These are phyloP conservation scores for Metschnikowia matae DNA, from an alignment of 805 yeast genomes.

Conservation along the genomic window DNA sequence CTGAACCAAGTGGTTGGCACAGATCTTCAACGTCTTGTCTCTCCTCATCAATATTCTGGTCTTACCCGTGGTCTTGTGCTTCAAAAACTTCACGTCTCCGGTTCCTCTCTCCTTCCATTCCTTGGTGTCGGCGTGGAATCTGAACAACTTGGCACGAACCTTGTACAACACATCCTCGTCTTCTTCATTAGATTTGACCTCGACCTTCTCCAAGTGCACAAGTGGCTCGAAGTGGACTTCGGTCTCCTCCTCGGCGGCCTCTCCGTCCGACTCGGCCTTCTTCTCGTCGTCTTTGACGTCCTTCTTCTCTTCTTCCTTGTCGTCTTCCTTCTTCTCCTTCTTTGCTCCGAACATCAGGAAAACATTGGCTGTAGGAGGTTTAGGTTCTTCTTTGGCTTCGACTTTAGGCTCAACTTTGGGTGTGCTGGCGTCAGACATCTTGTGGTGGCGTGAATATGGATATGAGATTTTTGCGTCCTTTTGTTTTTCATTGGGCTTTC, in stretches of 20 bases:
- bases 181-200: constrained; percentile 93
- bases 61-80: constrained; percentile 79
- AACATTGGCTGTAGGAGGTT: constrained; percentile 76
- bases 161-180: constrained; percentile 79
- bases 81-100: constrained; percentile 93
- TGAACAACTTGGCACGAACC: constrained; percentile 92
- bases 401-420: constrained; percentile 19
- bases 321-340: constrained; percentile 57
- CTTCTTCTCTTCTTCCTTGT: constrained; percentile 26
- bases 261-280: constrained; percentile 51
- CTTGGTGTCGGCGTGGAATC: constrained; percentile 74
- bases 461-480: background rate
- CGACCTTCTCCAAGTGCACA: constrained; percentile 92
- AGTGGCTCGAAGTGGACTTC: constrained; percentile 96
- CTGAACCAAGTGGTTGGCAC: constrained; percentile 91
- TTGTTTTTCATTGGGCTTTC: constrained; percentile 1
- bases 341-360: constrained; percentile 96
- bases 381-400: constrained; percentile 35
- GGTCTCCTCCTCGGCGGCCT: constrained; percentile 57
- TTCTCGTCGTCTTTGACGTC: constrained; percentile 32
- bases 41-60: constrained; percentile 96
- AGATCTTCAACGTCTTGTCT: constrained; percentile 95
- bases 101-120: constrained; percentile 99
- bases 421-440: constrained; percentile 5
- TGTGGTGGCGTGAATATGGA: background rate